A percentile compares a stretch with the other conserved stretches of the same genome.
These are phyloP conservation scores for Blastosporella zonata DNA, from an alignment of 1,284 basidiomycete genomes.

Conservation along the genomic window DNA sequence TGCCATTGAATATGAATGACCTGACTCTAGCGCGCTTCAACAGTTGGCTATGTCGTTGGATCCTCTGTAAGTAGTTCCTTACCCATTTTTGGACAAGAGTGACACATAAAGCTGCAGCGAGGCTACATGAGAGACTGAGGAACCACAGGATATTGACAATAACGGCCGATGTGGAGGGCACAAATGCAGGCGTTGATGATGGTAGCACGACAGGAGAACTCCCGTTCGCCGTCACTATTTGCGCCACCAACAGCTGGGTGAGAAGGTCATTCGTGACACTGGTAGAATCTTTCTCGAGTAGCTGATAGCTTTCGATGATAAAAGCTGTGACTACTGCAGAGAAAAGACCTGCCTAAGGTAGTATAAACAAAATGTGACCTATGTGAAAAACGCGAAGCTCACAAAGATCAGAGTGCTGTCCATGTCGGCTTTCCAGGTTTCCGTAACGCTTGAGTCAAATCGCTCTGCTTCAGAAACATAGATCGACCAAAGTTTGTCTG, in stretches of 20 bases:
- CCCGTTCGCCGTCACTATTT: background rate
- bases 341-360: conserved; percentile 1
- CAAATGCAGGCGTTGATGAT: background rate
- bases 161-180: background rate
- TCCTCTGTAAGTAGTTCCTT: conserved; percentile 1
- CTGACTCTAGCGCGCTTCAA: background rate
- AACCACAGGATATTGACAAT: conserved; percentile 4
- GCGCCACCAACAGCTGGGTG: background rate
- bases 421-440: conserved; percentile 3
- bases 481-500: too few species aligned
- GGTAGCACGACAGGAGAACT: background rate
- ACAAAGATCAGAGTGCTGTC: background rate
- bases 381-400: background rate
- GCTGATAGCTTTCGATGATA: background rate
- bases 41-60: background rate
- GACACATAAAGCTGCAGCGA: background rate
- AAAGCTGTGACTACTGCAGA: conserved; percentile 1
- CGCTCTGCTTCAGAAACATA: conserved; percentile 1
- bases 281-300: background rate
- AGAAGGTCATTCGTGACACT: background rate
- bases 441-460: background rate
- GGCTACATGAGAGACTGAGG: conserved; percentile 1
- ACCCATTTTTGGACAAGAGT: conserved; percentile 2
- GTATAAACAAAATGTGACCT: background rate
- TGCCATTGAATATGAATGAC: background rate